Evolutionary conservation across 2,329 filamentous ascomycete species (phyloP).

Genomic region (Ilyonectria sp.): DNA sequence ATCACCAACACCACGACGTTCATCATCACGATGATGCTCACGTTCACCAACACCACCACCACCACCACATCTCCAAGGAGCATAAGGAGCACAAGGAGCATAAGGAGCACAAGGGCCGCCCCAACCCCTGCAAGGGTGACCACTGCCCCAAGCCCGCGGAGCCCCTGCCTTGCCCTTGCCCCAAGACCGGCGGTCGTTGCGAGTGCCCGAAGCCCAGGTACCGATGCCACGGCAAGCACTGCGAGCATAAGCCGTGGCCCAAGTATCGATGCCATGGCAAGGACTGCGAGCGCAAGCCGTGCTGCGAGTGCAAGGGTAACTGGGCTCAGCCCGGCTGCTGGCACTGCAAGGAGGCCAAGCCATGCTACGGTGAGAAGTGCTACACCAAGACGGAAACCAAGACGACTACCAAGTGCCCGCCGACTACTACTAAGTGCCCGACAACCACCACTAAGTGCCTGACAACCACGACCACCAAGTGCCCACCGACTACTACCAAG

Average conservation of each 20-base stretch:
- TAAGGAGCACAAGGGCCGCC: slow-evolving; percentile 7
- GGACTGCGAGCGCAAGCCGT: slow-evolving; percentile 46
- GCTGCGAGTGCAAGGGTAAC: slow-evolving; percentile 45
- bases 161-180: slow-evolving; percentile 33
- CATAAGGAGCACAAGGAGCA: not conserved
- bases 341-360: slow-evolving; percentile 48
- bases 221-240: slow-evolving; percentile 39
- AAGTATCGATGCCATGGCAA: slow-evolving; percentile 34
- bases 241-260: slow-evolving; percentile 45
- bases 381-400: slow-evolving; percentile 21
- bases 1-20: slow-evolving; percentile 18
- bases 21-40: slow-evolving; percentile 37
- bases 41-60: slow-evolving; percentile 27
- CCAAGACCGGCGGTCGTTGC: slow-evolving; percentile 22
- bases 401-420: slow-evolving; percentile 31
- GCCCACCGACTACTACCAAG: slow-evolving; percentile 11
- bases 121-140: slow-evolving; percentile 23
- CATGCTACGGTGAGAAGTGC: slow-evolving; percentile 36
- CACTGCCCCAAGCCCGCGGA: slow-evolving; percentile 24
- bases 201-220: not conserved
- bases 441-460: slow-evolving; percentile 7
- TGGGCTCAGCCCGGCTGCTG: slow-evolving; percentile 51
- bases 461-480: slow-evolving; percentile 22
- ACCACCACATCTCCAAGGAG: slow-evolving; percentile 28
- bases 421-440: slow-evolving; percentile 24